phyloP scores from a whole-genome alignment of 2,329 filamentous ascomycete species.

The Phialophora tarda region DNA sequence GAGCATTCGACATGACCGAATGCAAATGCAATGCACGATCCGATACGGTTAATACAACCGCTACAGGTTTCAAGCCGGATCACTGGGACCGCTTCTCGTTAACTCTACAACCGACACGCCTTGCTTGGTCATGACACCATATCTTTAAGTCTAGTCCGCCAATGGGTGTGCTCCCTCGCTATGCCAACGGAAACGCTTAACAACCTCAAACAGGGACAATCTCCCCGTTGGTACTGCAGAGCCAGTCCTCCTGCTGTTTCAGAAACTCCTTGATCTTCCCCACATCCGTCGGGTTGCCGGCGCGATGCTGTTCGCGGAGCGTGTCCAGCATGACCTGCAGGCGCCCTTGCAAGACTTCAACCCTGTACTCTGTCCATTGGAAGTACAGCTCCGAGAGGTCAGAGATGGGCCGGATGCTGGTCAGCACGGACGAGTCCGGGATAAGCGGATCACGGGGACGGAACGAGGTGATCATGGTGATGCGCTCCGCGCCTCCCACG shows the following conservation, averaged over 20 bases:
- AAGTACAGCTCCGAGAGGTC: constrained; percentile 63
- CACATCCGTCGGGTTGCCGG: constrained; percentile 42
- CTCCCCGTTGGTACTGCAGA: constrained; percentile 24
- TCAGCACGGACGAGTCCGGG: constrained; percentile 65
- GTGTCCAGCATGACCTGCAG: constrained; percentile 52
- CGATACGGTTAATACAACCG: background rate
- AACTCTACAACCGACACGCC: background rate
- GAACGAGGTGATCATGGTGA: constrained; percentile 70
- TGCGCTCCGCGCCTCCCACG: constrained; percentile 65
- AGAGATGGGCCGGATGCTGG: constrained; percentile 64
- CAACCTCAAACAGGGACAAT: constrained; percentile 9
- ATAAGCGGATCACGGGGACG: constrained; percentile 60
- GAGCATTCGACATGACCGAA: background rate
- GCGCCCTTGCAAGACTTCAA: constrained; percentile 66
- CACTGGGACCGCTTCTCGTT: background rate
- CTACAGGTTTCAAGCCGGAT: background rate
- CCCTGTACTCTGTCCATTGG: constrained; percentile 66
- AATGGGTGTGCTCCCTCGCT: background rate
- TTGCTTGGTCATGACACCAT: background rate
- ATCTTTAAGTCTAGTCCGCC: background rate
- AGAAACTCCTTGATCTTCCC: constrained; percentile 41
- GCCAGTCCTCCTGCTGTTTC: constrained; percentile 36
- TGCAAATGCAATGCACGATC: background rate
- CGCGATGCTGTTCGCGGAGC: constrained; percentile 41
- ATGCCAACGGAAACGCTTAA: background rate